Conservation (phyloP, 257 asterid species). For the Cynanchum wilfordii region DNA sequence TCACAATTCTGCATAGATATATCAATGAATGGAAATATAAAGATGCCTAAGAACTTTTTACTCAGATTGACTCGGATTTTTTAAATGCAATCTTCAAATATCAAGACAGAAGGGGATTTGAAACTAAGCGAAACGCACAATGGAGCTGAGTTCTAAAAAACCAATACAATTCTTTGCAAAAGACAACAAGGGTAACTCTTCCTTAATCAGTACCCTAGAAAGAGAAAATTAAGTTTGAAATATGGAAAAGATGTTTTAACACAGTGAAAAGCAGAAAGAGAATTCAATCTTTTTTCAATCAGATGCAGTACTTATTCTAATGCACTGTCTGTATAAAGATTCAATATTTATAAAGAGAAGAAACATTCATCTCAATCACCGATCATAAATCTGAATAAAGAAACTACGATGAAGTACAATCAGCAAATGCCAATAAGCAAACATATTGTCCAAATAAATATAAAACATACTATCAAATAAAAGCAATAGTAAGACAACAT, state of each 20-base stretch:
- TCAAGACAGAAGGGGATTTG: background rate
- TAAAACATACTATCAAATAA: background rate
- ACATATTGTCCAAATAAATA: no score
- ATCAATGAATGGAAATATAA: background rate
- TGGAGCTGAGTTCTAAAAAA: background rate
- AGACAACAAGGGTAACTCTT: background rate
- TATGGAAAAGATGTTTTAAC: background rate
- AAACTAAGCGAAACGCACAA: background rate
- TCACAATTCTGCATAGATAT: background rate
- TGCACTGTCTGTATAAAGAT: background rate
- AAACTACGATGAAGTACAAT: background rate
- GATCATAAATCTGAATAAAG: background rate
- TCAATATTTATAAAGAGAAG: background rate
- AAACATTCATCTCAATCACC: background rate
- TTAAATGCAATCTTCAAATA: no score
- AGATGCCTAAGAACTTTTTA: background rate
- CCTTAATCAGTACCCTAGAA: background rate
- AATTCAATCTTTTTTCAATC: background rate
- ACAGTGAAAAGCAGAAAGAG: background rate
- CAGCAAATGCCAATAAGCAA: background rate
- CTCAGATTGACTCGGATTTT: background rate
- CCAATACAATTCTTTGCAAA: background rate
- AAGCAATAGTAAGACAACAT: slow-evolving; percentile 23
- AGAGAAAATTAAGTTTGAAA: background rate
- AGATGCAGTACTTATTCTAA: background rate